Conservation (phyloP, 352 stramenopile genomes). For the Pythium phragmiticola region DNA sequence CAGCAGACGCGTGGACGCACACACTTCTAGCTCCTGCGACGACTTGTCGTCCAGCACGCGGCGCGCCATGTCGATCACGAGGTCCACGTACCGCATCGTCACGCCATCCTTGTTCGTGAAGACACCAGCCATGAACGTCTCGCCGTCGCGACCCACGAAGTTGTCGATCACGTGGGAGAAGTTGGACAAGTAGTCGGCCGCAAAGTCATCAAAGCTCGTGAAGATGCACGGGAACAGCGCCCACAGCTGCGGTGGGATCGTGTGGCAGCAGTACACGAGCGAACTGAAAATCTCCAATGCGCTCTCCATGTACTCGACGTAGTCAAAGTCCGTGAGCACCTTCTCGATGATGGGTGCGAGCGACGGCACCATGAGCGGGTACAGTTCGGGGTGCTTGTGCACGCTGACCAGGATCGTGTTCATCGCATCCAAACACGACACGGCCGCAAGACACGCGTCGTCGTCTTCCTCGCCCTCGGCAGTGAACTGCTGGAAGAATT, state of each 20-base stretch:
- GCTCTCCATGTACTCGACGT: slow-evolving; percentile 97
- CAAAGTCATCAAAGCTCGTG: slow-evolving; percentile 93
- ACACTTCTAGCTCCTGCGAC: slow-evolving; percentile 71
- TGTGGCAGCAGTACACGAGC: slow-evolving; percentile 94
- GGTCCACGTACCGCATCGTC: slow-evolving; percentile 67
- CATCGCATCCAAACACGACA: slow-evolving; percentile 84
- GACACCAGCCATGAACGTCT: slow-evolving; percentile 62
- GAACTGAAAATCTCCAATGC: slow-evolving; percentile 95
- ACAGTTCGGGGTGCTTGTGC: slow-evolving; percentile 80
- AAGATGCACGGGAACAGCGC: slow-evolving; percentile 96
- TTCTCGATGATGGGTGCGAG: slow-evolving; percentile 95
- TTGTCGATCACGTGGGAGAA: slow-evolving; percentile 96
- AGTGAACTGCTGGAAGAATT: slow-evolving; percentile 95
- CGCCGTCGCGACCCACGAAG: slow-evolving; percentile 89
- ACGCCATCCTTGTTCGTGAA: slow-evolving; percentile 42
- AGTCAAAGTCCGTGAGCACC: slow-evolving; percentile 95
- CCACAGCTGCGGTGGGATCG: slow-evolving; percentile 93
- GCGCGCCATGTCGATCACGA: slow-evolving; percentile 82
- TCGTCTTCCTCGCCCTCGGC: slow-evolving; percentile 92
- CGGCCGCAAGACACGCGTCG: slow-evolving; percentile 95
- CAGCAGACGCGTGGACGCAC: slow-evolving; percentile 65
- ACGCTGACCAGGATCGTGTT: slow-evolving; percentile 87
- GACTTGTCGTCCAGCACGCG: slow-evolving; percentile 61
- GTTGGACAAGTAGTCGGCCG: slow-evolving; percentile 96
- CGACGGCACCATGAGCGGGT: slow-evolving; percentile 90